Evolutionary conservation across 1,284 basidiomycete genomes (phyloP).

Genomic region (Austroboletus niveus): DNA sequence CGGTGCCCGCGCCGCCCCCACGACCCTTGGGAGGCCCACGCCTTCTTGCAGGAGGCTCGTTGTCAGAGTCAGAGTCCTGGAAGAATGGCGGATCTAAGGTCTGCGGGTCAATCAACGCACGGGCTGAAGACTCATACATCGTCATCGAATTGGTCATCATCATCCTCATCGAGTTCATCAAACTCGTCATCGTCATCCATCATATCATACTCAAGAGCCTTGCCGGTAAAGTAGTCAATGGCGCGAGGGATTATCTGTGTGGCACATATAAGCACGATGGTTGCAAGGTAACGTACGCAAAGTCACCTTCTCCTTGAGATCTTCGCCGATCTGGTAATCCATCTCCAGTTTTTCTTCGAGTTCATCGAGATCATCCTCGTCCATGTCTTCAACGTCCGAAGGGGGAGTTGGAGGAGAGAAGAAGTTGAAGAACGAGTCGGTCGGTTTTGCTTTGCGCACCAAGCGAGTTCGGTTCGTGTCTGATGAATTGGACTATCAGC

Average conservation of each 20-base stretch:
- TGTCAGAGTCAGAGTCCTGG: slow-evolving; percentile 49
- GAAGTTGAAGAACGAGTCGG: slow-evolving; percentile 97
- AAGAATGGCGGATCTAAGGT: slow-evolving; percentile 24
- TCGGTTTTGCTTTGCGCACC: slow-evolving; percentile 84
- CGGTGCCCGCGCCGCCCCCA: slow-evolving; percentile 39
- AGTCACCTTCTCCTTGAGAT: slow-evolving; percentile 90
- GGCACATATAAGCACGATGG: slow-evolving; percentile 9
- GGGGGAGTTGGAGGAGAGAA: slow-evolving; percentile 86
- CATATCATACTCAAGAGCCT: slow-evolving; percentile 88
- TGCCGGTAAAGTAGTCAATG: slow-evolving; percentile 95
- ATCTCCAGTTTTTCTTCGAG: slow-evolving; percentile 93
- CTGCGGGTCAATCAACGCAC: slow-evolving; percentile 16
- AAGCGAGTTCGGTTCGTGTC: slow-evolving; percentile 92
- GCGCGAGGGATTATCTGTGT: slow-evolving; percentile 88
- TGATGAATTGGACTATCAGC: slow-evolving; percentile 33
- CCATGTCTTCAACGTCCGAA: slow-evolving; percentile 69
- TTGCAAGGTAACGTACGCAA: not conserved
- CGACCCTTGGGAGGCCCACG: slow-evolving; percentile 57
- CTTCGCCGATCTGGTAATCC: slow-evolving; percentile 98
- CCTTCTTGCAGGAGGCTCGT: slow-evolving; percentile 54
- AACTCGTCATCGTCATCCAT: slow-evolving; percentile 72
- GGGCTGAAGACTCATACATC: slow-evolving; percentile 39
- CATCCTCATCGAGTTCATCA: slow-evolving; percentile 60
- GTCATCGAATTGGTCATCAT: slow-evolving; percentile 57
- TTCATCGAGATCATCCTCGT: slow-evolving; percentile 86